Percentiles rank a stretch among this genome's conserved stretches.
These are phyloP conservation scores for Populus alba DNA, from an alignment of 345 rosid species.

Conservation along the genomic window DNA sequence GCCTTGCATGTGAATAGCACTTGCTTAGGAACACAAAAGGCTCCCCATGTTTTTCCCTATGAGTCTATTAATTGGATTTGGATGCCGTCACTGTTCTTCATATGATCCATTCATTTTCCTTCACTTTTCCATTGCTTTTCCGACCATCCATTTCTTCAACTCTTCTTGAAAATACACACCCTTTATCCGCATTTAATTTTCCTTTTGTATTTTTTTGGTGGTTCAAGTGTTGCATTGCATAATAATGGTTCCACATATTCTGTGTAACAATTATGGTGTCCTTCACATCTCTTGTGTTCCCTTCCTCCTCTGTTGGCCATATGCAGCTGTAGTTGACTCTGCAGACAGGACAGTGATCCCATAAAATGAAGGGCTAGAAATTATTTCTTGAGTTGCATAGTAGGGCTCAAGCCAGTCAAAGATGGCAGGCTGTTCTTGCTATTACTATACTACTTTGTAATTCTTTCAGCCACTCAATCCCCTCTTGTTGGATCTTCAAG, in stretches of 20 bases:
- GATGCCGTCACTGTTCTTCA: neutral
- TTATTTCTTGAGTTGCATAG: neutral
- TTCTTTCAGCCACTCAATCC: too few species aligned
- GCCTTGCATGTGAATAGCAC: slow-evolving; percentile 17
- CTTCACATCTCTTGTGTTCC: neutral
- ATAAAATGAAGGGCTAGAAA: neutral
- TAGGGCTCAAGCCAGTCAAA: neutral
- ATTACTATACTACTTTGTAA: neutral
- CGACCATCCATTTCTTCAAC: slow-evolving; percentile 16
- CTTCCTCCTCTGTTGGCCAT: neutral
- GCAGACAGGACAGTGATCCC: neutral
- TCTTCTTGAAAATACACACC: neutral
- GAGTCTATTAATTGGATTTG: neutral
- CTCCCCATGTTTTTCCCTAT: neutral
- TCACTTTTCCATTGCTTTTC: neutral
- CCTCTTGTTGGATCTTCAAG: too few species aligned
- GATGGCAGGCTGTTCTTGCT: neutral
- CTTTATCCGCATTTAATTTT: neutral
- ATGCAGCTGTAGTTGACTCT: neutral
- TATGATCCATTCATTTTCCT: neutral
- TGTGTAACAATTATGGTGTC: neutral
- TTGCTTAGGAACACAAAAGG: neutral
- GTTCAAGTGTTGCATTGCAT: neutral
- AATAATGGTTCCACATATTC: neutral
- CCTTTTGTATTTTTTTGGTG: neutral